A percentile compares a stretch with the other conserved stretches of the same genome.
Conservation (phyloP, 2,329 filamentous ascomycete genomes). For the Fusarium xylarioides region DNA sequence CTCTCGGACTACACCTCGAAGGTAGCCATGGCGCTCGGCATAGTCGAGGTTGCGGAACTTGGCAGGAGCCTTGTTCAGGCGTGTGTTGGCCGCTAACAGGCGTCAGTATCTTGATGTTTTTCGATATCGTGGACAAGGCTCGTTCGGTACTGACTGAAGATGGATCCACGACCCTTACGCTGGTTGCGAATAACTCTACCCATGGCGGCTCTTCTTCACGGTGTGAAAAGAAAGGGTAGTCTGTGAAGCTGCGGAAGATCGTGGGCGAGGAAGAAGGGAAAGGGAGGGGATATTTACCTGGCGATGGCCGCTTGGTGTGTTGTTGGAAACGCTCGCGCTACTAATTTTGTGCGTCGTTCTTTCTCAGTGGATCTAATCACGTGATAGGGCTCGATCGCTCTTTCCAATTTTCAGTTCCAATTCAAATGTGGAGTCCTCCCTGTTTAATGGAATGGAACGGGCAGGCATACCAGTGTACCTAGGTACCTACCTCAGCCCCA, state of each 20-base stretch:
- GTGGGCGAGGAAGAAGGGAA: constrained; percentile 39
- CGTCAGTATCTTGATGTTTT: constrained; percentile 45
- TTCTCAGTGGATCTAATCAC: constrained; percentile 39
- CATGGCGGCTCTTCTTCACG: constrained; percentile 55
- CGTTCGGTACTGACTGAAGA: constrained; percentile 61
- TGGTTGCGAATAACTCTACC: constrained; percentile 73
- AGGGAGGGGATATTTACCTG: constrained; percentile 47
- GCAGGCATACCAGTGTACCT: background rate
- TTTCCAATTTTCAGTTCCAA: background rate
- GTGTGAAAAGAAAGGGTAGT: constrained; percentile 48
- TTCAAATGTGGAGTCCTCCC: background rate
- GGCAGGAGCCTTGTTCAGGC: constrained; percentile 84
- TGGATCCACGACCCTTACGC: constrained; percentile 68
- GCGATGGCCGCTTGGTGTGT: constrained; percentile 54
- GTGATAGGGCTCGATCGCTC: constrained; percentile 36
- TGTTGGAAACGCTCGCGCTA: constrained; percentile 45
- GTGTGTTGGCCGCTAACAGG: constrained; percentile 76
- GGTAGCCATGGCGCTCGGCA: constrained; percentile 96
- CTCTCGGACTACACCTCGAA: constrained; percentile 97
- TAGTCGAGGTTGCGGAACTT: constrained; percentile 98
- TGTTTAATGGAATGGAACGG: background rate
- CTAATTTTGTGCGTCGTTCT: constrained; percentile 49
- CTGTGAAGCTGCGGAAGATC: constrained; percentile 42
- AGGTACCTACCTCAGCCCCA: background rate
- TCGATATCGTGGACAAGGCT: constrained; percentile 38